A percentile compares a stretch with the other conserved stretches of the same genome.
phyloP scores from a whole-genome alignment of 2,329 filamentous ascomycete genomes.

The Paecilomyces fulvus region DNA sequence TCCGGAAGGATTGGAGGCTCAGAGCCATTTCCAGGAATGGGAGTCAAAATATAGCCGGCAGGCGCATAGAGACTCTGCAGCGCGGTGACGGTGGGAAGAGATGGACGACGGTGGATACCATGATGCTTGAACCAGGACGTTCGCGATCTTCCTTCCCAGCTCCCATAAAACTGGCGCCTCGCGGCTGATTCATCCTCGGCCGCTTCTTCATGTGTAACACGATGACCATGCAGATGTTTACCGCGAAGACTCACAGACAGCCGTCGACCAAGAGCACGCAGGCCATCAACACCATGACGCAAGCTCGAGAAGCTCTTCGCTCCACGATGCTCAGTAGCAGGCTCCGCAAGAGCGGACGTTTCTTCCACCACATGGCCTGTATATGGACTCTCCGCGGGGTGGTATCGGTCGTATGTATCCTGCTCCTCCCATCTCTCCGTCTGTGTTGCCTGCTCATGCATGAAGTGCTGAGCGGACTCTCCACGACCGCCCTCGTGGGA shows the following conservation, averaged over 20 bases:
- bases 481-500: conserved; percentile 5
- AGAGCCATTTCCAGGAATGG: conserved; percentile 28
- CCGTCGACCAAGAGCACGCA: conserved; percentile 33
- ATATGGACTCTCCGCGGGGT: conserved; percentile 15
- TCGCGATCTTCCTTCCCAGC: conserved; percentile 16
- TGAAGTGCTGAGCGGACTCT: conserved; percentile 5
- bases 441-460: conserved; percentile 2
- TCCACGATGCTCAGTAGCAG: conserved; percentile 22
- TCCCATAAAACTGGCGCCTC: conserved; percentile 14
- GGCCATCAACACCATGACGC: conserved; percentile 32
- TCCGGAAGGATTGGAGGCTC: conserved; percentile 34
- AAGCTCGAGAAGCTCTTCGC: conserved; percentile 36
- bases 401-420: conserved; percentile 16
- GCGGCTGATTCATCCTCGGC: conserved; percentile 7
- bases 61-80: conserved; percentile 26
- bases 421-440: conserved; percentile 4
- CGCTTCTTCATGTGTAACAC: conserved; percentile 11
- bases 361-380: conserved; percentile 23
- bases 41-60: conserved; percentile 17
- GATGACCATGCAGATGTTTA: conserved; percentile 23
- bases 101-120: conserved; percentile 27
- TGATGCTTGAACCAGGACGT: conserved; percentile 19
- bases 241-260: conserved; percentile 32
- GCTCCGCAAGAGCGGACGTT: conserved; percentile 22
- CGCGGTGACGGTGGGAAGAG: conserved; percentile 26